Conservation (phyloP, 805 yeast genomes). For the Candida fluviatilis region DNA sequence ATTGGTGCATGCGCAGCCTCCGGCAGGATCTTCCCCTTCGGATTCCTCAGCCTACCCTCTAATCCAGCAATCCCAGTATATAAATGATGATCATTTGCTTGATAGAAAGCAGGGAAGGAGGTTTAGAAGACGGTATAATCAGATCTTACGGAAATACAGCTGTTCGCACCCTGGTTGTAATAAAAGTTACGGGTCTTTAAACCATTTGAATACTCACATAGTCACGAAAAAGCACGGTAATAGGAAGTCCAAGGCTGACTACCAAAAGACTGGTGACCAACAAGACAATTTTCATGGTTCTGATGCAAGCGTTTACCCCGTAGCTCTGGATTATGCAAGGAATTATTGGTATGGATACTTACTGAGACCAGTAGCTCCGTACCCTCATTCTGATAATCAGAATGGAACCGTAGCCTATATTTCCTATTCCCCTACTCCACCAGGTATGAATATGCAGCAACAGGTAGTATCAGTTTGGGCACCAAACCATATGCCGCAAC, state of each 20-base stretch:
- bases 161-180: conserved; percentile 37
- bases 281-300: too few relatives aligned
- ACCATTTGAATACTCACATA: conserved; percentile 42
- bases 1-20: background rate
- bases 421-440: background rate
- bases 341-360: conserved; percentile 16
- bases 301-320: background rate
- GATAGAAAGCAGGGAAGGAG: conserved; percentile 28
- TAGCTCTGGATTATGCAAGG: conserved; percentile 11
- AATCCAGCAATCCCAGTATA: conserved; percentile 4
- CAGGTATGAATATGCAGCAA: background rate
- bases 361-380: conserved; percentile 6
- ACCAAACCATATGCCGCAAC: background rate
- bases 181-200: conserved; percentile 40
- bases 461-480: background rate
- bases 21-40: background rate
- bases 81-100: conserved; percentile 10
- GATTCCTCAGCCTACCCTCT: background rate
- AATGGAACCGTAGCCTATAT: background rate
- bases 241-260: conserved; percentile 38
- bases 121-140: conserved; percentile 33
- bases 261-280: conserved; percentile 17
- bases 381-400: background rate
- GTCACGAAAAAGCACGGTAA: conserved; percentile 44
- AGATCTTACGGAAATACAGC: conserved; percentile 29